Evolutionary conservation across 2,329 filamentous ascomycete species (phyloP).

Genomic region (Atkinsonella hypoxylon): DNA sequence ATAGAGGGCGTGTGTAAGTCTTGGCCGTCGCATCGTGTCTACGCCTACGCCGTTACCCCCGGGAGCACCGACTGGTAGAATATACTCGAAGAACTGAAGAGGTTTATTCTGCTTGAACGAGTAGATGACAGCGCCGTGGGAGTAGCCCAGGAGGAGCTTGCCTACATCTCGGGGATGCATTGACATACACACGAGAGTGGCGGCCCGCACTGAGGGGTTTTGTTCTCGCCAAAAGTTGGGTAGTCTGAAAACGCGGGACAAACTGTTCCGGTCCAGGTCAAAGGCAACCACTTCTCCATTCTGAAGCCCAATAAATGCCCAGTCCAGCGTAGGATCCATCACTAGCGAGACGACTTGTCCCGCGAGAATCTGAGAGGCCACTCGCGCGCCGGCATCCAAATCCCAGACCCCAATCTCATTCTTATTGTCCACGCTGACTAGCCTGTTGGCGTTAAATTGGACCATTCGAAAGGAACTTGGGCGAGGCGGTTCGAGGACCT

Average conservation of each 20-base stretch:
- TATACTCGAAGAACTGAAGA: constrained; percentile 71
- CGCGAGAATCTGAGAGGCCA: constrained; percentile 63
- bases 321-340: constrained; percentile 86
- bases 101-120: constrained; percentile 87
- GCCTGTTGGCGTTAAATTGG: constrained; percentile 76
- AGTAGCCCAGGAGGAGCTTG: constrained; percentile 82
- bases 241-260: constrained; percentile 62
- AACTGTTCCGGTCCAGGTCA: constrained; percentile 70
- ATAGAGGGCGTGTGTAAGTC: constrained; percentile 76
- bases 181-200: constrained; percentile 61
- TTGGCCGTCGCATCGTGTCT: constrained; percentile 55
- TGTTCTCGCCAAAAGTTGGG: constrained; percentile 76
- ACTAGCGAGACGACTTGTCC: constrained; percentile 63
- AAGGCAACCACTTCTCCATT: constrained; percentile 84
- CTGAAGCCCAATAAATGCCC: constrained; percentile 74
- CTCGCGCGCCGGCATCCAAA: constrained; percentile 53
- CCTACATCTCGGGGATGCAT: constrained; percentile 90
- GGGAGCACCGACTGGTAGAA: constrained; percentile 67
- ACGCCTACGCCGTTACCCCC: constrained; percentile 61
- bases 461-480: constrained; percentile 64
- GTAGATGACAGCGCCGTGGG: constrained; percentile 76
- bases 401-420: constrained; percentile 82
- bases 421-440: constrained; percentile 73
- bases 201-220: constrained; percentile 51
- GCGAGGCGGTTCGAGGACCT: constrained; percentile 57